Conservation (phyloP, 371 early-diverging fungal species). For the Actinomortierella ambigua region DNA sequence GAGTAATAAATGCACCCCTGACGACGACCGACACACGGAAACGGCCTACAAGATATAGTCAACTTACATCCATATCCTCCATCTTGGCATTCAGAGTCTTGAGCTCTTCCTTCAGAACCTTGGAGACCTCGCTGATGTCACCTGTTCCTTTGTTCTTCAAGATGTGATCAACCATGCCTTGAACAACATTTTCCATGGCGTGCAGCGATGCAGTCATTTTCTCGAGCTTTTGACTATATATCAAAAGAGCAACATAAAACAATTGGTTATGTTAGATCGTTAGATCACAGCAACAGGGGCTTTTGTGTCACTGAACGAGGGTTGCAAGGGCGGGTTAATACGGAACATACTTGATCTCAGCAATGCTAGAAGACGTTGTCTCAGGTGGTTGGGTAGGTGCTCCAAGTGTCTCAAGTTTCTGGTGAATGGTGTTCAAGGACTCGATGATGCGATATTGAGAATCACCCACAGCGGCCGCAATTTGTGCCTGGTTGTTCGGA, state of each 20-base stretch:
- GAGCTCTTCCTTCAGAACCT: constrained; percentile 35
- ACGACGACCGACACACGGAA: too few relatives aligned
- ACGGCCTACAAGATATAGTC: too few relatives aligned
- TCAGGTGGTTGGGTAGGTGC: constrained; percentile 50
- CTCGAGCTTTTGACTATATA: constrained; percentile 8
- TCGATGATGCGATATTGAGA: constrained; percentile 75
- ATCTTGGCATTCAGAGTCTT: constrained; percentile 32
- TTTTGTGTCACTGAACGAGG: too few relatives aligned
- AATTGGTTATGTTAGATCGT: too few relatives aligned
- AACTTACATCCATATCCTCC: constrained; percentile 36
- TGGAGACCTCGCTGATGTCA: constrained; percentile 11
- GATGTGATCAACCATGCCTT: constrained; percentile 65
- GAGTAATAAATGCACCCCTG: too few relatives aligned
- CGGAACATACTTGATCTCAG: constrained; percentile 21
- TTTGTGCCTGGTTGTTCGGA: constrained; percentile 9
- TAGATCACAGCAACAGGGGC: too few relatives aligned
- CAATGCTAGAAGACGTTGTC: constrained; percentile 16
- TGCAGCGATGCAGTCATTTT: constrained; percentile 74
- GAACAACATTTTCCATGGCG: constrained; percentile 81
- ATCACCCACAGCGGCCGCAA: constrained; percentile 53
- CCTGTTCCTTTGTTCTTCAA: constrained; percentile 11
- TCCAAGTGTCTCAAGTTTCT: constrained; percentile 61
- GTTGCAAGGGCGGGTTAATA: too few relatives aligned
- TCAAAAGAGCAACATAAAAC: too few relatives aligned
- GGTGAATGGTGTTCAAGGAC: constrained; percentile 61